Base-by-base conservation (phyloP, 352 stramenopile genomes). In the Phytophthora tubulina region DNA sequence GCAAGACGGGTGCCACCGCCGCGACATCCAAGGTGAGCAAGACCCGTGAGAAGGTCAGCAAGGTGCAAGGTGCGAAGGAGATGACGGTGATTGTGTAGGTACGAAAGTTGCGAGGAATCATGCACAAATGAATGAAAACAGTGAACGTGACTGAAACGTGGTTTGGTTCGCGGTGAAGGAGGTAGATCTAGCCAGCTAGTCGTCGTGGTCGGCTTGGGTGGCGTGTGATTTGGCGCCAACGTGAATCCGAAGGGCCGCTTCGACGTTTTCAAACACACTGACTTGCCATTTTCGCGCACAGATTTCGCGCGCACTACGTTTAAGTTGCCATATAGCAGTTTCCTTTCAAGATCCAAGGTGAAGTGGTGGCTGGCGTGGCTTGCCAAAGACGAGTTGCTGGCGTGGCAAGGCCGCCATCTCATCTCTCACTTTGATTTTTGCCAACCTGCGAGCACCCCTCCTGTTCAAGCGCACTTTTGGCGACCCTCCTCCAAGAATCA, bases 301-400 rank as follows among this genome's bases (percentile, higher is more conserved):
- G 53, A 42, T 62, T 63, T 63, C 32, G 44, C 56, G 56, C 21
- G 21, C 21, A 21, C 21, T 1, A 21, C 42, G 44, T 55, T 63
- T 32, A 63, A 63, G 44, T 53, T 63, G 21, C 53, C n/a, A 60
- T 21, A 21, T 42, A 31, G 21, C 21, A 21, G 21, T 1, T 21
- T 21, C 21, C 21, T 21, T 21, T 21, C 21, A 21, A 21, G 21
- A 21, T 21, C 21, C 21, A 21, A 21, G 21, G 21, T 21, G 21
- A 21, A 21, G 21, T 21, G 21, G 21, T 21, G 21, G 21, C 21
- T 21, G 21, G 21, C 21, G 21, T 21, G 21, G 21, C 21, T 21
- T 21, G 0, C 21, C 21, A 21, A 21, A 21, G 21, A 21, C 21
- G 21, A 21, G 21, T 21, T 21, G 21, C 21, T 21, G 21, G 21